These are phyloP conservation scores for Vickermania spadyakhi DNA, from an alignment of 208 protist species.

Conservation along the genomic window DNA sequence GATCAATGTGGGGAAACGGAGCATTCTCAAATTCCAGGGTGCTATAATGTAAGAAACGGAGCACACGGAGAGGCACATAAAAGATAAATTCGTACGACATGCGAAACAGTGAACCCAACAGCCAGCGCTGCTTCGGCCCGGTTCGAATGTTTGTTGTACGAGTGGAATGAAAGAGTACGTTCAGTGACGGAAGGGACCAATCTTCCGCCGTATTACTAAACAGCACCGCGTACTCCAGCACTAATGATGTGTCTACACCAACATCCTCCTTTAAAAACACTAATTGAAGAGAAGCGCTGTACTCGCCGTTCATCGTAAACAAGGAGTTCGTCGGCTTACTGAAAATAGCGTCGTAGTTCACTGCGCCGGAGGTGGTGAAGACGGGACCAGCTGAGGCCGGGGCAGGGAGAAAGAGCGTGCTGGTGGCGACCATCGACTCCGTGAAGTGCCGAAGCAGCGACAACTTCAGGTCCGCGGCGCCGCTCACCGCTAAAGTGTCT, in stretches of 20 bases:
- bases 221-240: constrained; percentile 48
- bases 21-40: constrained; percentile 12
- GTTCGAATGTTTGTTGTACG: constrained; percentile 35
- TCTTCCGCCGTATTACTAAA: constrained; percentile 30
- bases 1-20: constrained; percentile 36
- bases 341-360: constrained; percentile 56
- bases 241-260: constrained; percentile 33
- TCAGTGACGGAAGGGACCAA: constrained; percentile 22
- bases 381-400: constrained; percentile 16
- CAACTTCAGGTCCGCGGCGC: constrained; percentile 35
- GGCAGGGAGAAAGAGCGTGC: constrained; percentile 47
- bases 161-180: constrained; percentile 40
- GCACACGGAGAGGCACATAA: constrained; percentile 20
- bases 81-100: constrained; percentile 16
- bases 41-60: constrained; percentile 11
- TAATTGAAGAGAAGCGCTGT: constrained; percentile 43
- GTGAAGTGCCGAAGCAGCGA: constrained; percentile 38
- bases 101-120: constrained; percentile 6
- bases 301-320: constrained; percentile 50
- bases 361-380: constrained; percentile 34
- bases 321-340: constrained; percentile 21
- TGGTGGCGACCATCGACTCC: constrained; percentile 43
- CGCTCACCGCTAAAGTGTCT: constrained; percentile 4
- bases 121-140: constrained; percentile 9
- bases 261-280: constrained; percentile 43